Conservation (phyloP, 2,329 filamentous ascomycete species). For the Mycosphaerelloides madeirae region DNA sequence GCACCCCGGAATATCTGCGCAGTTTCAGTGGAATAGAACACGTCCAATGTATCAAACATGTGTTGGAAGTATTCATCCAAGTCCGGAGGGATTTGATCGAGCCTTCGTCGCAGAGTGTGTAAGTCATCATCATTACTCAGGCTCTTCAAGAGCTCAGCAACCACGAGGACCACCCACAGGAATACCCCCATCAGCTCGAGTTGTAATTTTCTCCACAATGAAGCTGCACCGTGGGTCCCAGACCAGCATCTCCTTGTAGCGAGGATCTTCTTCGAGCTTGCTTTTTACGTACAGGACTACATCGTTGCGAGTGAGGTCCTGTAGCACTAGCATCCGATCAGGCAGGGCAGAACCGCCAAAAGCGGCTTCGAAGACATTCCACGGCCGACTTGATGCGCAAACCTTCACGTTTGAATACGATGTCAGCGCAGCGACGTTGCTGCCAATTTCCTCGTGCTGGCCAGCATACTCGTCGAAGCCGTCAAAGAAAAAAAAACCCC, state of each 20-base stretch:
- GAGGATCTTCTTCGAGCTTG: not conserved
- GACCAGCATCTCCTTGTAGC: not conserved
- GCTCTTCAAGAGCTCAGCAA: not conserved
- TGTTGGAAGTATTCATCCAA: no score
- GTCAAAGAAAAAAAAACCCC: no score
- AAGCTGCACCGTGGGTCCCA: not conserved
- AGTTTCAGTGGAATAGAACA: no score
- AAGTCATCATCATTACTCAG: not conserved
- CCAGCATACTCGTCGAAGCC: no score
- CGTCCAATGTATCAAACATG: no score
- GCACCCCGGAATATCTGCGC: no score
- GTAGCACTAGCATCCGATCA: not conserved
- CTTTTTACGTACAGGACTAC: not conserved
- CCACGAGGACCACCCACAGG: constrained; percentile 8
- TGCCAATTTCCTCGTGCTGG: no score
- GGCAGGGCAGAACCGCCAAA: not conserved
- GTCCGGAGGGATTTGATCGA: no score
- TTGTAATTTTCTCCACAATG: constrained; percentile 2
- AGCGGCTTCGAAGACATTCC: constrained; percentile 7
- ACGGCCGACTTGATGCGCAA: constrained; percentile 9
- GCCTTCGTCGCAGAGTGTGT: no score
- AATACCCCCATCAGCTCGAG: constrained; percentile 9
- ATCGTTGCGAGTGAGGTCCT: constrained; percentile 4
- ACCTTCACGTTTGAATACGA: constrained; percentile 1
- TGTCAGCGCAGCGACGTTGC: not conserved